These are phyloP conservation scores for Yamadazyma sp. DNA, from an alignment of 805 yeast genomes.

Conservation along the genomic window DNA sequence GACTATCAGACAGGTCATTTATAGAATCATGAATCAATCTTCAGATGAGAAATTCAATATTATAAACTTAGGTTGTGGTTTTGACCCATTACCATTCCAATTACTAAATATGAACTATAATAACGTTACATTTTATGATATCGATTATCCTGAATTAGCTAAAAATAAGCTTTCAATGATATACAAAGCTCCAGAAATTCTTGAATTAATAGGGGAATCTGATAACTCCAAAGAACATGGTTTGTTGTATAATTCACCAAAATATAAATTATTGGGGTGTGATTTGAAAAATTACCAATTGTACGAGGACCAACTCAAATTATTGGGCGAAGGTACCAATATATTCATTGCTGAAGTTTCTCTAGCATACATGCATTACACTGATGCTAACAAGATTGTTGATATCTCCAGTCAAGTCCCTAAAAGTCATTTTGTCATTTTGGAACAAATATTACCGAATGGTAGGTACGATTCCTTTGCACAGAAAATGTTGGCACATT, in stretches of 20 bases:
- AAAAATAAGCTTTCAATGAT: conserved; percentile 54
- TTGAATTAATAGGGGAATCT: conserved; percentile 40
- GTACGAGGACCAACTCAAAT: conserved; percentile 24
- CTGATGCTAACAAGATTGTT: conserved; percentile 62
- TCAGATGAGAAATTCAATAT: conserved; percentile 25
- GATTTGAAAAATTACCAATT: conserved; percentile 50
- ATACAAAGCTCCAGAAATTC: conserved; percentile 43
- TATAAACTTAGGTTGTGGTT: conserved; percentile 79
- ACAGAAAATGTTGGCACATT: conserved; percentile 70
- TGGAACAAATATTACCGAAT: conserved; percentile 72
- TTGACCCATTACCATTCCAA: conserved; percentile 43
- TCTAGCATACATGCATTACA: conserved; percentile 72
- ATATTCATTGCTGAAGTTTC: conserved; percentile 82
- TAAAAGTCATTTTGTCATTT: conserved; percentile 56
- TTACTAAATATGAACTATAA: conserved; percentile 34
- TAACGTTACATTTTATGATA: conserved; percentile 51
- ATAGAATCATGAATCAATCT: conserved; percentile 37
- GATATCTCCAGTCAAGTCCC: conserved; percentile 39
- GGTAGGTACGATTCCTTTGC: conserved; percentile 67
- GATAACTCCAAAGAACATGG: conserved; percentile 8
- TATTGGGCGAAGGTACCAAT: conserved; percentile 29
- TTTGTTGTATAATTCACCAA: conserved; percentile 26
- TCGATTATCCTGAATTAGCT: conserved; percentile 73
- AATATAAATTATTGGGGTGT: conserved; percentile 63
- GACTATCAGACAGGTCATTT: conserved; percentile 54